Evolutionary conservation across 305 asterid species (phyloP), one percentile per base, ranked within the genome.

Genomic region (Fraxinus sp.): DNA sequence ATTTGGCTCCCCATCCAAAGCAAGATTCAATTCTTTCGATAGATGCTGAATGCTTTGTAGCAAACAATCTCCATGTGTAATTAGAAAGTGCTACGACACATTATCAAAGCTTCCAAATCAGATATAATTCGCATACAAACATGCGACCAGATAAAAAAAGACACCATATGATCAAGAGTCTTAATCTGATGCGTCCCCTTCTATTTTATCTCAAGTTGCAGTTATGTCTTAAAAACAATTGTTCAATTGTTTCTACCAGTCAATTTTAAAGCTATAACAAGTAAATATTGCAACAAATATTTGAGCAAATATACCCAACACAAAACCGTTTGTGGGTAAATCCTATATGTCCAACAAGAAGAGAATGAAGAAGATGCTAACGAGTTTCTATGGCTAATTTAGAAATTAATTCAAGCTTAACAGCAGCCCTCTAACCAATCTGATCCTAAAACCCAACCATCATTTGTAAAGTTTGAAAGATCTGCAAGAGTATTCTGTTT

Each of bases 61-160:
- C 87, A 91, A 84, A 83, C 81, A 88, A 86, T 95, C 97, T 33
- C 98, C 98, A 79, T 93, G 89, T 76, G 89, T 89, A 85, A 88
- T 88, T 86, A 94, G 59, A 49, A 95, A 92, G 88, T 94, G 93
- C 99, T 95, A 81, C 93, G 83, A 72, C 37, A 87, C 37, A 78
- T 72, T 3, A 79, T 74, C 70, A 83, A 82, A 86, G 79, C 22
- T 64, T 83, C 81, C 80, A 68, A 55, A 79, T 89, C 85, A 90
- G 89, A 78, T 71, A 78, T 62, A 73, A n/a, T 73, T 33, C 46
- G 11, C 77, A 16, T 73, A 73, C 13, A 73, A 73, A 35, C 52
- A 7, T 18, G 30, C 77, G 22, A 72, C 77, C 77, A 73, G 52
- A 32, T 13, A 13, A 72, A 30, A 14, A 14, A 10, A 72, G 37